phyloP scores from a whole-genome alignment of 2,329 filamentous ascomycete genomes.

The Lizonia empirigonia region DNA sequence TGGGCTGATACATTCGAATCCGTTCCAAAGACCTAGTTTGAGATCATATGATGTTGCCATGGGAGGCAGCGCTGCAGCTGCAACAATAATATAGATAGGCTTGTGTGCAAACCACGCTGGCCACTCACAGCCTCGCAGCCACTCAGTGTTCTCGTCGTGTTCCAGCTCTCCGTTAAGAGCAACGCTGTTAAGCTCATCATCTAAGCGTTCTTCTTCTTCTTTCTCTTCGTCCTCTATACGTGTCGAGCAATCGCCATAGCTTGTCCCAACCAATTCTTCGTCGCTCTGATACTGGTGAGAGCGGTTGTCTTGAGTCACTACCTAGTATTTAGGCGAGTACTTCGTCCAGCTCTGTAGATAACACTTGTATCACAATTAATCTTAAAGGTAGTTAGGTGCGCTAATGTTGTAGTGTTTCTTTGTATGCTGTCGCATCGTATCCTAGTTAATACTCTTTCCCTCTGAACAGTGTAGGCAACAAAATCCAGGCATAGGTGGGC shows the following conservation, averaged over 20 bases:
- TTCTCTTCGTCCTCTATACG: constrained; percentile 11
- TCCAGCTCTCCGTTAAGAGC: constrained; percentile 14
- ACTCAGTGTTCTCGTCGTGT: constrained; percentile 15
- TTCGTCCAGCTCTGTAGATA: constrained; percentile 17
- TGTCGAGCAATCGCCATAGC: constrained; percentile 2
- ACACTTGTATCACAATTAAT: constrained; percentile 9
- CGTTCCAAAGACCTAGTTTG: constrained; percentile 8
- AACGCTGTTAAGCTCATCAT: background rate
- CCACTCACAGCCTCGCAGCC: constrained; percentile 13
- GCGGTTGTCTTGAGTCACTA: constrained; percentile 3
- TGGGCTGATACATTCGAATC: constrained; percentile 6
- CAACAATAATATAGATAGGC: constrained; percentile 14
- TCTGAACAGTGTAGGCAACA: constrained; percentile 10
- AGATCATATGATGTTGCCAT: constrained; percentile 3
- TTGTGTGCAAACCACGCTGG: constrained; percentile 13
- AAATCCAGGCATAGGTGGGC: constrained; percentile 3
- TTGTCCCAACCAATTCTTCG: constrained; percentile 1
- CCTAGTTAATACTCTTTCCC: constrained; percentile 13
- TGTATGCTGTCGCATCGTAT: constrained; percentile 2
- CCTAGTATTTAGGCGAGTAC: constrained; percentile 15
- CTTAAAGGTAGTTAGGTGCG: constrained; percentile 8
- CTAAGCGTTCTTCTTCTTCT: constrained; percentile 13
- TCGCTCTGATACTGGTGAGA: background rate
- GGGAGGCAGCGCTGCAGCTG: constrained; percentile 3
- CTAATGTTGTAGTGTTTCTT: constrained; percentile 15